phyloP scores from a whole-genome alignment of 768 basidiomycete genomes.

The Phlebiopsis flavidoalba region DNA sequence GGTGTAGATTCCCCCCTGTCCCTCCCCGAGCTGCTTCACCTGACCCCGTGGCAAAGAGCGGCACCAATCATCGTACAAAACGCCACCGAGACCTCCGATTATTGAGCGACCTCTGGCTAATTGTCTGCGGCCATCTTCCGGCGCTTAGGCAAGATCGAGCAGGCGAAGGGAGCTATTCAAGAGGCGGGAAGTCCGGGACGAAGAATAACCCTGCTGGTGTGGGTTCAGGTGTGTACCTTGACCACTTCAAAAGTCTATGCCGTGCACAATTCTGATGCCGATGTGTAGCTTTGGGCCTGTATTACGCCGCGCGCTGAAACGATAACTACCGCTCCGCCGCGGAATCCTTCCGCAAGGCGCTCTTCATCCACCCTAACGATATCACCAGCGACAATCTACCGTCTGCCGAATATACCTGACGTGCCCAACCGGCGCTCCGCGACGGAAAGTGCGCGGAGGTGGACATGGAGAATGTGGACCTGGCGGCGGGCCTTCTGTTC shows the following conservation, averaged over 20 bases:
- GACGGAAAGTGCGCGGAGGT: slow-evolving; percentile 4
- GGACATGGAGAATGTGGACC: slow-evolving; percentile 53
- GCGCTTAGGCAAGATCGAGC: slow-evolving; percentile 82
- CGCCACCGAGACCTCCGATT: slow-evolving; percentile 60
- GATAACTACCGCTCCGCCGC: slow-evolving; percentile 59
- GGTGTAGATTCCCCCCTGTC: too few relatives aligned
- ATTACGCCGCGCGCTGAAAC: slow-evolving; percentile 57
- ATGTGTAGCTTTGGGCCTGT: slow-evolving; percentile 68
- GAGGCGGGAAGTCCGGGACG: slow-evolving; percentile 91
- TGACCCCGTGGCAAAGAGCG: slow-evolving; percentile 11
- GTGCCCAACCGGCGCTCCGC: slow-evolving; percentile 28
- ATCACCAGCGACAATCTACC: slow-evolving; percentile 63
- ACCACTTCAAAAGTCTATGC: neutral
- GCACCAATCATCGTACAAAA: slow-evolving; percentile 33
- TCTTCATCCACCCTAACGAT: slow-evolving; percentile 82
- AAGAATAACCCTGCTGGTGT: slow-evolving; percentile 83
- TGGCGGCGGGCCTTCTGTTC: slow-evolving; percentile 80
- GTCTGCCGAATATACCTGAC: slow-evolving; percentile 73
- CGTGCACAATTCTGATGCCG: neutral
- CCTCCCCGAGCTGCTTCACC: slow-evolving; percentile 41
- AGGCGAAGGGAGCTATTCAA: slow-evolving; percentile 85
- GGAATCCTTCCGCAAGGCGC: slow-evolving; percentile 78
- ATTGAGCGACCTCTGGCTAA: slow-evolving; percentile 86
- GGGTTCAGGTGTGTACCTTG: slow-evolving; percentile 74
- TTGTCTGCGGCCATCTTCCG: slow-evolving; percentile 94